These are phyloP conservation scores for Annulohypoxylon maeteangense DNA, from an alignment of 495 filamentous ascomycete species.

Conservation along the genomic window DNA sequence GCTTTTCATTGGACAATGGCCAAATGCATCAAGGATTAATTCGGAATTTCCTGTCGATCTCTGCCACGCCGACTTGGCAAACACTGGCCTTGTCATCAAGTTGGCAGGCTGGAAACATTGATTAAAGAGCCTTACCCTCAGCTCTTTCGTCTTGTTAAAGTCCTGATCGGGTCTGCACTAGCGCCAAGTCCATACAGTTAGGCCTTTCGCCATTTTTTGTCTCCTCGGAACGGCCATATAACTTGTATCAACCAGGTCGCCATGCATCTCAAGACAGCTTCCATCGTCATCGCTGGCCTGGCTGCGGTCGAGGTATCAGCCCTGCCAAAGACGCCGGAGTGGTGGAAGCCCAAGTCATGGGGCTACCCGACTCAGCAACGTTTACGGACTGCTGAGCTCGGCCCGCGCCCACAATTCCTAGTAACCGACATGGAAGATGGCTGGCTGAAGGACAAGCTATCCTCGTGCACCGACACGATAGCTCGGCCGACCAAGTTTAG, in stretches of 20 bases:
- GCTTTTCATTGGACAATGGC: conserved; percentile 37
- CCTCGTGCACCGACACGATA: conserved; percentile 60
- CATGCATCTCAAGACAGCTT: conserved; percentile 37
- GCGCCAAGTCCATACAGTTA: not conserved
- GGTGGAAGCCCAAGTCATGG: conserved; percentile 9
- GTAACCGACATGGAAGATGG: conserved; percentile 68
- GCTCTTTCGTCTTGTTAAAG: conserved; percentile 3
- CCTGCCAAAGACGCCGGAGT: conserved; percentile 23
- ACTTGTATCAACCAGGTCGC: not conserved
- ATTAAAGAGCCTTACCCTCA: conserved; percentile 26
- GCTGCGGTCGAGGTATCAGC: conserved; percentile 39
- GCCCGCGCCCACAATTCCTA: conserved; percentile 67
- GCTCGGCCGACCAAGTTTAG: conserved; percentile 58
- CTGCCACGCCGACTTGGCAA: not conserved
- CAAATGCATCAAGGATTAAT: not conserved
- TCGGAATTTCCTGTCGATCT: conserved; percentile 22
- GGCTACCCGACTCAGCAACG: conserved; percentile 26
- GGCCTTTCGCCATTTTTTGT: not conserved
- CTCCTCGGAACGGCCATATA: not conserved
- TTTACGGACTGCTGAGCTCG: conserved; percentile 59
- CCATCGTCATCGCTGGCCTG: conserved; percentile 27
- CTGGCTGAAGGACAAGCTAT: conserved; percentile 64
- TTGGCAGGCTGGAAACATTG: not conserved
- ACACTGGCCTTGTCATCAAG: not conserved
- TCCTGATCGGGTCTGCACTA: not conserved